Evolutionary conservation across 164 flowering plant species (phyloP).

Genomic region (Kingdonia uniflora): DNA sequence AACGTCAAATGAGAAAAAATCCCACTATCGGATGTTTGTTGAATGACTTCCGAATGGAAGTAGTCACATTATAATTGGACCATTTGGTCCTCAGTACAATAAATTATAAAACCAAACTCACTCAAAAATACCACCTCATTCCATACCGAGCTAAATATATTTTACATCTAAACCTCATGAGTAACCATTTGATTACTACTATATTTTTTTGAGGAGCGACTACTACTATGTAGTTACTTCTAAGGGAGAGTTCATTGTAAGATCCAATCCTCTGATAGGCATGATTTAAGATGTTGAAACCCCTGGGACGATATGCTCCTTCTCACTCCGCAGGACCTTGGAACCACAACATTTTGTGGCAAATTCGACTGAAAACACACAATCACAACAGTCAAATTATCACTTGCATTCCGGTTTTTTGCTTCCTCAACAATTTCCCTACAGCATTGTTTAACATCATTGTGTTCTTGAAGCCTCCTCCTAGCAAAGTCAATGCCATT

Average conservation of each 20-base stretch:
- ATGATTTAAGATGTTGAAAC: constrained; percentile 43
- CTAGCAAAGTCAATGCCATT: constrained; percentile 75
- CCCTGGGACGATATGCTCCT: constrained; percentile 86
- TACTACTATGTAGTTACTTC: too few relatives aligned
- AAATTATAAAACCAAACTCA: too few relatives aligned
- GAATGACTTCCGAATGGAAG: too few relatives aligned
- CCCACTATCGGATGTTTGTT: too few relatives aligned
- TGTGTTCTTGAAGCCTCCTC: constrained; percentile 70
- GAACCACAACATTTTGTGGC: constrained; percentile 35
- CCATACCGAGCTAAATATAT: not conserved
- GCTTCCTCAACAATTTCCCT: constrained; percentile 79
- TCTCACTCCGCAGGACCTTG: constrained; percentile 33
- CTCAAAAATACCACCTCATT: not conserved
- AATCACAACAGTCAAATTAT: constrained; percentile 74
- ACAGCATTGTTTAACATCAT: constrained; percentile 66
- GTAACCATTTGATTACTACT: too few relatives aligned
- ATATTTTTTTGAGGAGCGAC: too few relatives aligned
- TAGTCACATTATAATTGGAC: too few relatives aligned
- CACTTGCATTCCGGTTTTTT: constrained; percentile 50
- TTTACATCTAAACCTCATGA: not conserved
- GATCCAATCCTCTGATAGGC: constrained; percentile 32
- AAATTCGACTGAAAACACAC: constrained; percentile 71
- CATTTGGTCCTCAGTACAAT: too few relatives aligned
- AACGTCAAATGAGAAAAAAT: too few relatives aligned
- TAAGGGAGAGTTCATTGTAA: too few relatives aligned